Percentiles rank a stretch among this genome's conserved stretches.
Conservation (phyloP, 768 basidiomycete species). For the Boletus coccyginus region DNA sequence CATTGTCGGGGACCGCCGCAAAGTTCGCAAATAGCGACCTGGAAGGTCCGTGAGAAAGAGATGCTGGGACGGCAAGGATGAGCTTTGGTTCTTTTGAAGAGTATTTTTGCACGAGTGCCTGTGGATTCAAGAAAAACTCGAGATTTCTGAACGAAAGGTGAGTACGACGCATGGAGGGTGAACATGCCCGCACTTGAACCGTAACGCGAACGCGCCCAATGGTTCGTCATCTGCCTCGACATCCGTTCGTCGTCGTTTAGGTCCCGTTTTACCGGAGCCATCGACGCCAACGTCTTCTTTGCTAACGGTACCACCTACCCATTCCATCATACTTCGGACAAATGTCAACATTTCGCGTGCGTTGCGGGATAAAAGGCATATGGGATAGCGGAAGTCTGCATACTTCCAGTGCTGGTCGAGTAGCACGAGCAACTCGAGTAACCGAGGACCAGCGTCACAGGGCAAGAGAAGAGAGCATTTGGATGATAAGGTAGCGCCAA, state of each 20-base stretch:
- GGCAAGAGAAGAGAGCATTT: slow-evolving; percentile 85
- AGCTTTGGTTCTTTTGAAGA: slow-evolving; percentile 89
- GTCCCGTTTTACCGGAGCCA: slow-evolving; percentile 51
- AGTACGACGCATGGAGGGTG: neutral
- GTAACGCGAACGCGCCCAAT: slow-evolving; percentile 78
- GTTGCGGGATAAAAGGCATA: slow-evolving; percentile 90
- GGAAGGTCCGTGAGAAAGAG: slow-evolving; percentile 90
- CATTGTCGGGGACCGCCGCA: slow-evolving; percentile 78
- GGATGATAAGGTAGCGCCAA: slow-evolving; percentile 81
- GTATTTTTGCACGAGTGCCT: slow-evolving; percentile 75
- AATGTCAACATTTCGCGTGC: slow-evolving; percentile 92
- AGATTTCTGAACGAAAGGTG: slow-evolving; percentile 58
- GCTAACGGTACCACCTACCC: slow-evolving; percentile 94
- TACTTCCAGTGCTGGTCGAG: slow-evolving; percentile 98
- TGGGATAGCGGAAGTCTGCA: slow-evolving; percentile 77
- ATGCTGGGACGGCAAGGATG: slow-evolving; percentile 89
- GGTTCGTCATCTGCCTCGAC: slow-evolving; percentile 81
- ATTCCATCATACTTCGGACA: slow-evolving; percentile 97
- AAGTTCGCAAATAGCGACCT: slow-evolving; percentile 84
- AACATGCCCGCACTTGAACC: slow-evolving; percentile 72
- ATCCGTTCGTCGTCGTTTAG: slow-evolving; percentile 54
- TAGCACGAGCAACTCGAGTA: slow-evolving; percentile 92
- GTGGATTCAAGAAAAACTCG: slow-evolving; percentile 87
- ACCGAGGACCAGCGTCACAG: slow-evolving; percentile 90
- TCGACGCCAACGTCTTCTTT: slow-evolving; percentile 90